Base-by-base conservation (phyloP, 2,329 filamentous ascomycete genomes). In the Diaporthe ampelina region DNA sequence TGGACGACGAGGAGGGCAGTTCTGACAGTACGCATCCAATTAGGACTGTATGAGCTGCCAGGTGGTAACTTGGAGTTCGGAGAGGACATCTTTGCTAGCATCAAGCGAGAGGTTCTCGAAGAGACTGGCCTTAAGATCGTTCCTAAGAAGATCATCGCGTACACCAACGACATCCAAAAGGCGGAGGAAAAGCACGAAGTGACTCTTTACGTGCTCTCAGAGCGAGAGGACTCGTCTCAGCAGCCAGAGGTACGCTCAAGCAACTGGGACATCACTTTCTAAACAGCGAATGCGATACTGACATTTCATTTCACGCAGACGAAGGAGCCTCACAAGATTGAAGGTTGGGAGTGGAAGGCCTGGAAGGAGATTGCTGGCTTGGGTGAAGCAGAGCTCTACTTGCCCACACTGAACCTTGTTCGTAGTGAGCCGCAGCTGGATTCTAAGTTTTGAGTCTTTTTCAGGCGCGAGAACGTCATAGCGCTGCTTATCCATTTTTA, bases 1-100 rank as follows among this genome's bases (percentile, higher is more conserved):
- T 10, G 29, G 4, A 13, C 8, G 11, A 21, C 15, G 43, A 35
- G 56, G 37, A 19, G 1, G 13, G 3, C 5, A 15, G 0, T 32
- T 21, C 24, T 54, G 9, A 72, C 37, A 43, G 10, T 19, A 19
- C 4, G 8, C 24, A 11, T 15, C 8, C 11, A n/a, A 11, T 74
- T 45, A 82, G 77, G 74, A 4, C 75, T 73, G 4, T 91, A 88
- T 82, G 91, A 91, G 70, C 88, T 94, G 15, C 93, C 94, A 0
- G 94, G 94, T 29, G 94, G 94, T 0, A 93, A 95, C 78, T 87
- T 95, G 21, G 94, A 96, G 73, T 89, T 89, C 73, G 88, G 89
- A 76, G 94, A 96, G 80, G 86, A 86, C 1, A 87, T 90, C 40
- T 85, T 91, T 26, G 81, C 82, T 0, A 95, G 93, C 74, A 92